Evolutionary conservation across 495 filamentous ascomycete species (phyloP).

Genomic region (Xylaria nigripes): DNA sequence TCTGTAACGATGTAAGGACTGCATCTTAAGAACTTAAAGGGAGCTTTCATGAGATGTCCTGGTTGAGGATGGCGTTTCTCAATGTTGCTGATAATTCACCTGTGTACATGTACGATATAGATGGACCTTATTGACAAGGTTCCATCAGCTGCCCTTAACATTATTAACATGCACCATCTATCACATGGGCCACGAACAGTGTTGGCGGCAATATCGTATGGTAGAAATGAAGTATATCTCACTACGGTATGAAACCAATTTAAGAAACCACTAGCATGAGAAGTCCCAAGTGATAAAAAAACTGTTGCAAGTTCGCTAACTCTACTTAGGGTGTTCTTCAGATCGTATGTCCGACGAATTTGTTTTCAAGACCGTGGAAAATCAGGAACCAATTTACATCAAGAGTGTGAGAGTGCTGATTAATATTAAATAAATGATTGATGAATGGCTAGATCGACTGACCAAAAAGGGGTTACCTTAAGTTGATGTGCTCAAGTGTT

Average conservation of each 20-base stretch:
- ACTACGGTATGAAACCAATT: neutral
- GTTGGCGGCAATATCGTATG: neutral
- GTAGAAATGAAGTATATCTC: neutral
- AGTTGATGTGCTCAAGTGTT: too few species aligned
- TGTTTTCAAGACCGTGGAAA: too few species aligned
- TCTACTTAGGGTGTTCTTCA: too few species aligned
- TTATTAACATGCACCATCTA: neutral
- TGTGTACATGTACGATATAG: slow-evolving; percentile 4
- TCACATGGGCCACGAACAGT: neutral
- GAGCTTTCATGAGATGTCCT: neutral
- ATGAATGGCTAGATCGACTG: too few species aligned
- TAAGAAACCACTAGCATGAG: too few species aligned
- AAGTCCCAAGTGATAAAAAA: too few species aligned
- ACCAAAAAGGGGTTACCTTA: too few species aligned
- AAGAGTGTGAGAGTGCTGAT: too few species aligned
- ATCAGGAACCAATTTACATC: too few species aligned
- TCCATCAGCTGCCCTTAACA: neutral
- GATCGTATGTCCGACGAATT: too few species aligned
- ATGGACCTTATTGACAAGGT: neutral
- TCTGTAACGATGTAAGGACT: neutral
- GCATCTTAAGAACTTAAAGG: neutral
- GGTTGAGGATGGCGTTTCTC: neutral
- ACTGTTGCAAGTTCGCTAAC: too few species aligned
- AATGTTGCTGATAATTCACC: neutral
- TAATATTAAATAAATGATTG: too few species aligned